Conservation (phyloP, 345 rosid species). For the Citrus hindsii region DNA sequence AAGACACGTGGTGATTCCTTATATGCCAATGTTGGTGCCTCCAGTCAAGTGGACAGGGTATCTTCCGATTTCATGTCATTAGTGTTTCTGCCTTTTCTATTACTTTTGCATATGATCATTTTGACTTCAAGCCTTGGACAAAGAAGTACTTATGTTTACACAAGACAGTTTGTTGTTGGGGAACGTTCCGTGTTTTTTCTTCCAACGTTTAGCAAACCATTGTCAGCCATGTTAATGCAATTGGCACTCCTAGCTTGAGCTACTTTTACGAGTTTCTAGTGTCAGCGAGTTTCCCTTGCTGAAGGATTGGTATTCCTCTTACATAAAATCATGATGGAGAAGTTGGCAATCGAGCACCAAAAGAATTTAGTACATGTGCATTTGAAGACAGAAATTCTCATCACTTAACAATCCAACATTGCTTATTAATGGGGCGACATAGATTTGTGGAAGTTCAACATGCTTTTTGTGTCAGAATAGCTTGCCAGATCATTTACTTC, state of each 20-base stretch:
- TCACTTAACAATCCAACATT: background rate
- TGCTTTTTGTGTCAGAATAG: background rate
- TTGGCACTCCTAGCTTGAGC: background rate
- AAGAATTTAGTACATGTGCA: background rate
- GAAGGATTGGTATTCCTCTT: background rate
- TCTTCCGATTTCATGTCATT: conserved; percentile 17
- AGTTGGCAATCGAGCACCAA: background rate
- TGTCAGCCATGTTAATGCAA: background rate
- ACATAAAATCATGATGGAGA: background rate
- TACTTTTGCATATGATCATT: background rate
- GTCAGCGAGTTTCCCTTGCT: background rate
- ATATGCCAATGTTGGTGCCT: conserved; percentile 99
- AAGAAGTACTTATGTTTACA: background rate
- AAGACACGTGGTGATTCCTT: conserved; percentile 93
- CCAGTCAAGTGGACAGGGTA: conserved; percentile 97
- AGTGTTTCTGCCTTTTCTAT: conserved; percentile 14
- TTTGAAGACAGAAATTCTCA: background rate
- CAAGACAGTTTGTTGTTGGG: background rate
- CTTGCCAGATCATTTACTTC: background rate
- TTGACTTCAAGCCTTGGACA: background rate
- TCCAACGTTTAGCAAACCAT: background rate
- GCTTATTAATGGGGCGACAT: background rate
- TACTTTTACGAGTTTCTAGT: background rate
- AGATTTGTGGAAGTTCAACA: background rate
- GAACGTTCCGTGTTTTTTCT: background rate